Conservation (phyloP, 371 early-diverging fungal genomes). For the Haplosporangium sp. region DNA sequence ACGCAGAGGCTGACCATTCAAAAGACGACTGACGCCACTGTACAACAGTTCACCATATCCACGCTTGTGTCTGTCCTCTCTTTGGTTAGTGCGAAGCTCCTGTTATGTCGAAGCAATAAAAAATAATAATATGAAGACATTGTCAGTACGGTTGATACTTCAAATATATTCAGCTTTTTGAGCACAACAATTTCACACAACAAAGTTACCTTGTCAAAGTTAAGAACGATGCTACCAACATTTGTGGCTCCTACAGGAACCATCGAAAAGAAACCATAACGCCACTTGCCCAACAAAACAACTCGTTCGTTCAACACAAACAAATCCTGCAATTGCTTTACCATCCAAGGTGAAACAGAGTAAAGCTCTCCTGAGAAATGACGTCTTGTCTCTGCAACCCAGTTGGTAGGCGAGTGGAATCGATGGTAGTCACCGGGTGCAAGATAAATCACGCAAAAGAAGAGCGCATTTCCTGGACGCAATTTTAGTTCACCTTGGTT, state of each 20-base stretch:
- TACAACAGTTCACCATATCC: conserved; percentile 83
- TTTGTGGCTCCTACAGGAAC: conserved; percentile 98
- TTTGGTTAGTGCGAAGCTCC: conserved; percentile 81
- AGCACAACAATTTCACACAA: background rate
- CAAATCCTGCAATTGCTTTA: conserved; percentile 82
- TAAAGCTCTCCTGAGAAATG: conserved; percentile 95
- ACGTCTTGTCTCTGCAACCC: conserved; percentile 86
- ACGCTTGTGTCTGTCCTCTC: conserved; percentile 73
- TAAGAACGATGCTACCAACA: conserved; percentile 94
- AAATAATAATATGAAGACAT: conserved; percentile 1
- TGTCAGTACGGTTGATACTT: background rate
- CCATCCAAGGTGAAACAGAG: conserved; percentile 93
- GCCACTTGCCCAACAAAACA: conserved; percentile 91
- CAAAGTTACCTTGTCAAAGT: conserved; percentile 85
- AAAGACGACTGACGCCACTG: conserved; percentile 68
- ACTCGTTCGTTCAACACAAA: conserved; percentile 98
- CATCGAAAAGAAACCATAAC: conserved; percentile 94
- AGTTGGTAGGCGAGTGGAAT: conserved; percentile 97
- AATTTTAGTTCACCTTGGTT: conserved; percentile 55
- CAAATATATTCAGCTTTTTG: no score
- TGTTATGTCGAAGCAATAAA: conserved; percentile 24
- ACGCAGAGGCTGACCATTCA: conserved; percentile 75
- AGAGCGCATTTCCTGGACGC: conserved; percentile 80
- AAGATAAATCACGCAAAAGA: conserved; percentile 92
- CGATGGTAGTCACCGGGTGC: conserved; percentile 99